These are phyloP conservation scores for Backusella psychrophila DNA, from an alignment of 192 early-diverging fungal genomes.

Conservation along the genomic window DNA sequence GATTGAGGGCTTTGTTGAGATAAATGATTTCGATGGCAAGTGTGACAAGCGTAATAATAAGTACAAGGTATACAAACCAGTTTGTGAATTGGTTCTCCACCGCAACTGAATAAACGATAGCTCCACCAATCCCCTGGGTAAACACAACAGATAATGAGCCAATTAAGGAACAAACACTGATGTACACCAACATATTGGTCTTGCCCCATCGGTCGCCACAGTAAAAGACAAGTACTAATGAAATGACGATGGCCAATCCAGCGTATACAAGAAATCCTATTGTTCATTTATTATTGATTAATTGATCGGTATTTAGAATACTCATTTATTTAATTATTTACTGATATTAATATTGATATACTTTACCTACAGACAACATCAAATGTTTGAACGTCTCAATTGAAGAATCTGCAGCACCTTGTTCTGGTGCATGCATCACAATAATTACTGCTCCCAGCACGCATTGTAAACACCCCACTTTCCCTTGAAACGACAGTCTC, in stretches of 20 bases:
- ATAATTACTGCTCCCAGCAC: conserved; percentile 83
- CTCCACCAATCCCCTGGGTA: conserved; percentile 85
- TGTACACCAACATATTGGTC: conserved; percentile 80
- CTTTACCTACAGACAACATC: conserved; percentile 22
- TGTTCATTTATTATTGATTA: background rate
- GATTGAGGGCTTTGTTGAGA: conserved; percentile 92
- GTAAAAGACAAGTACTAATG: conserved; percentile 70
- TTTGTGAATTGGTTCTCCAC: conserved; percentile 82
- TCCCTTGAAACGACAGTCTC: conserved; percentile 74
- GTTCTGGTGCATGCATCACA: conserved; percentile 82
- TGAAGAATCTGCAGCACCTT: conserved; percentile 62
- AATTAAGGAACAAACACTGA: conserved; percentile 88
- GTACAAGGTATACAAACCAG: conserved; percentile 81
- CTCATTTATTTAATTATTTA: background rate
- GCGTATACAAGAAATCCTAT: conserved; percentile 74
- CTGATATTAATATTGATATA: background rate
- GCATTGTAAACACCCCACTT: conserved; percentile 86
- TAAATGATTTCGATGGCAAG: conserved; percentile 92
- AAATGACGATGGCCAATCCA: conserved; percentile 53
- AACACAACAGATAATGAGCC: conserved; percentile 88
- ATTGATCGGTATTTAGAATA: background rate
- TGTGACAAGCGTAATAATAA: conserved; percentile 70
- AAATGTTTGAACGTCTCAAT: conserved; percentile 74
- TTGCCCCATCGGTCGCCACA: conserved; percentile 78
- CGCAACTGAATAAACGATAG: conserved; percentile 83